Conservation (phyloP, 306 rosid genomes). For the Inga leiocalycina region DNA sequence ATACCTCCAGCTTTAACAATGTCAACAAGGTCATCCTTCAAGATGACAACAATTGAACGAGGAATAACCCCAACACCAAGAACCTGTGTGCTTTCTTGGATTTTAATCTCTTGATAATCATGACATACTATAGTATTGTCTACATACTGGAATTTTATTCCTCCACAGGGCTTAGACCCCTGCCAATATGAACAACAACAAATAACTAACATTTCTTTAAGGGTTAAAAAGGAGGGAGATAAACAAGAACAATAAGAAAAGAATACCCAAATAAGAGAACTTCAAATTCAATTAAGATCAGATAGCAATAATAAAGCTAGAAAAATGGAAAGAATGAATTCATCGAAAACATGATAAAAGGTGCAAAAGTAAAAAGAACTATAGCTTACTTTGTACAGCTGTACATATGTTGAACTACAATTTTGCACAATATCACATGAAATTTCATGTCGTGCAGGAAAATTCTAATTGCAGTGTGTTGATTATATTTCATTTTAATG, state of each 20-base stretch:
- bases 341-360: conserved; percentile 18
- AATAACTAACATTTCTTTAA: background rate
- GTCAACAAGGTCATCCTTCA: conserved; percentile 93
- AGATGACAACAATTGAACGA: conserved; percentile 83
- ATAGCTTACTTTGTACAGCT: conserved; percentile 3
- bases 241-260: background rate
- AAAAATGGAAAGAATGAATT: background rate
- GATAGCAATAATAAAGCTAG: background rate
- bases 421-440: conserved; percentile 23
- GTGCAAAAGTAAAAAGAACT: conserved; percentile 16
- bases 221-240: background rate
- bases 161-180: conserved; percentile 70
- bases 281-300: background rate
- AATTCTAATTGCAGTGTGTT: conserved; percentile 10
- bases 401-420: conserved; percentile 19
- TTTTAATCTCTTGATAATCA: conserved; percentile 95
- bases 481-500: conserved; percentile 23
- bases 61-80: conserved; percentile 95
- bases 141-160: conserved; percentile 68
- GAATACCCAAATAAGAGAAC: conserved; percentile 20
- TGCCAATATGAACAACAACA: conserved; percentile 43
- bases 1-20: conserved; percentile 97
- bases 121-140: conserved; percentile 85
- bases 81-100: conserved; percentile 89
- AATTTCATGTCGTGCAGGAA: conserved; percentile 26